A percentile compares a stretch with the other conserved stretches of the same genome.
phyloP scores from a whole-genome alignment of 176 grass and related monocot species.

The Typha latifolia region DNA sequence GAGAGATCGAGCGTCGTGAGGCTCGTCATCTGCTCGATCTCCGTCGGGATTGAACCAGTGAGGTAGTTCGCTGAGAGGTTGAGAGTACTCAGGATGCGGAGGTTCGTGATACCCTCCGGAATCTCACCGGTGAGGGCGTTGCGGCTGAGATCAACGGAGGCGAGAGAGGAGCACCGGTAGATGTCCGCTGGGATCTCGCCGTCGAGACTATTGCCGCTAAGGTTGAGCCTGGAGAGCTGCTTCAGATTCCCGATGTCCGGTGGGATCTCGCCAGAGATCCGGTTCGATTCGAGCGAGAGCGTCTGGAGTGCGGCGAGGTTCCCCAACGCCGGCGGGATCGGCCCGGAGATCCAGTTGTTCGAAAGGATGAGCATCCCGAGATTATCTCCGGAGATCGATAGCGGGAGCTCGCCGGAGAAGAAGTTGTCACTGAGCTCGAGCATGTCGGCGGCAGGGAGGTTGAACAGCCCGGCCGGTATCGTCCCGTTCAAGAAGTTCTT shows the following conservation, averaged over 20 bases:
- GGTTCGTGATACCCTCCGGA: slow-evolving; percentile 36
- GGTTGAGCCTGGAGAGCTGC: slow-evolving; percentile 51
- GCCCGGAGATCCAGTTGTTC: slow-evolving; percentile 12
- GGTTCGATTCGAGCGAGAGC: slow-evolving; percentile 55
- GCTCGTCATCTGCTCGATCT: slow-evolving; percentile 63
- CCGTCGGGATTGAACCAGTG: slow-evolving; percentile 41
- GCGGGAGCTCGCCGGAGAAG: slow-evolving; percentile 57
- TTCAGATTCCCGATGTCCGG: slow-evolving; percentile 40
- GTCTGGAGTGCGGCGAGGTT: slow-evolving; percentile 57
- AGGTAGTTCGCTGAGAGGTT: slow-evolving; percentile 71
- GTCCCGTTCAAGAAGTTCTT: slow-evolving; percentile 56
- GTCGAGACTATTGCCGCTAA: slow-evolving; percentile 53
- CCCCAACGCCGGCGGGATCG: slow-evolving; percentile 55
- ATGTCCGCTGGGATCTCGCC: slow-evolving; percentile 53
- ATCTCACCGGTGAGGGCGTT: slow-evolving; percentile 55
- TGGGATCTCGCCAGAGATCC: slow-evolving; percentile 41
- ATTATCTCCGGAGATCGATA: slow-evolving; percentile 18
- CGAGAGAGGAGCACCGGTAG: slow-evolving; percentile 35
- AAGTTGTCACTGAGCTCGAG: slow-evolving; percentile 68
- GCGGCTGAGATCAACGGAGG: slow-evolving; percentile 58
- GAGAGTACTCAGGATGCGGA: slow-evolving; percentile 61
- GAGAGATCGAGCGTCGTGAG: slow-evolving; percentile 79
- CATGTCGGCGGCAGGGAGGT: slow-evolving; percentile 54
- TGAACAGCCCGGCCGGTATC: slow-evolving; percentile 49
- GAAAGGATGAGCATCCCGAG: slow-evolving; percentile 5